A percentile compares a stretch with the other conserved stretches of the same genome.
These are phyloP conservation scores for Helicocarpus griseus DNA, from an alignment of 2,329 filamentous ascomycete genomes.

Conservation along the genomic window DNA sequence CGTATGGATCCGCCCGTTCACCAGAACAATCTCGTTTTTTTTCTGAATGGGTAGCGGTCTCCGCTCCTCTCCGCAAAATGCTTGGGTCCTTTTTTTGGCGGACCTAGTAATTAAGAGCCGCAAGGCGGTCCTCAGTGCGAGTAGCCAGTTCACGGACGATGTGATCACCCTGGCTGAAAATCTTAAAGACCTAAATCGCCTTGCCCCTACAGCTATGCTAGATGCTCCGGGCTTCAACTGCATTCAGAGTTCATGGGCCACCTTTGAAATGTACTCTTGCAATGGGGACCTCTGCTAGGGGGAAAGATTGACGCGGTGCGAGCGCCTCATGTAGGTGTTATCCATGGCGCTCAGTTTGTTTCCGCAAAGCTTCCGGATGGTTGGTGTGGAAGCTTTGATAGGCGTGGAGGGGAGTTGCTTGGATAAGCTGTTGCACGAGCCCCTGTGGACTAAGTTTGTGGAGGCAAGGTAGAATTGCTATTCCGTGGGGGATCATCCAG, in stretches of 20 bases:
- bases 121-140: background rate
- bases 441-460: background rate
- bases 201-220: background rate
- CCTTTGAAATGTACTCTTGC: background rate
- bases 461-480: background rate
- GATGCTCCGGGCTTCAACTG: background rate
- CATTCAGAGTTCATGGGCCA: background rate
- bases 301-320: background rate
- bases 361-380: background rate
- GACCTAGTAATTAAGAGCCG: background rate
- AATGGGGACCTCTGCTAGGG: background rate
- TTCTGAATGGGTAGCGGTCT: background rate
- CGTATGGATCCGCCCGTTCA: background rate
- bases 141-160: background rate
- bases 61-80: background rate
- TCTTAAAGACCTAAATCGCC: background rate
- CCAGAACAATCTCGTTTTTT: background rate
- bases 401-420: background rate
- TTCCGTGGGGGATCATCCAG: too few relatives aligned
- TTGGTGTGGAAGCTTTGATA: background rate
- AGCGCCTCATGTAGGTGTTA: background rate
- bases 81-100: background rate
- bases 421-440: background rate
- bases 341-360: background rate
- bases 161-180: background rate